A percentile compares a stretch with the other conserved stretches of the same genome.
phyloP scores from a whole-genome alignment of 192 early-diverging fungal genomes.

The Rhizoclosmatium sp. region DNA sequence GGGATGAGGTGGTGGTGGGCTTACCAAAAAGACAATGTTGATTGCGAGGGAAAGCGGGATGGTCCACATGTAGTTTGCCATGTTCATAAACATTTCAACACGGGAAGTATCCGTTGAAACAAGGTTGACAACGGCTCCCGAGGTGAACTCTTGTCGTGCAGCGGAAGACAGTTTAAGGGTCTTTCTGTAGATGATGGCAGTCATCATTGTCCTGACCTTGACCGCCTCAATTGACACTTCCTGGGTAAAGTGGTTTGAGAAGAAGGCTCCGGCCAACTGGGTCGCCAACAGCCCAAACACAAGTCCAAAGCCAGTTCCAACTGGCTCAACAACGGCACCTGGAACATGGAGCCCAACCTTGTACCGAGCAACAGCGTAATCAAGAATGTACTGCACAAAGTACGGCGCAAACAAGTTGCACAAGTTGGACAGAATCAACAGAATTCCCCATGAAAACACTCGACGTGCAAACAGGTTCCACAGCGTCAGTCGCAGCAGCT shows the following conservation, averaged over 20 bases:
- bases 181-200: slow-evolving; percentile 67
- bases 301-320: slow-evolving; percentile 27
- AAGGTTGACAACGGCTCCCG: slow-evolving; percentile 69
- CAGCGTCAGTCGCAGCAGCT: slow-evolving; percentile 26
- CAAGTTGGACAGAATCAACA: slow-evolving; percentile 38
- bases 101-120: slow-evolving; percentile 50
- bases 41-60: slow-evolving; percentile 72
- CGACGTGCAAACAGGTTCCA: slow-evolving; percentile 20
- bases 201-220: slow-evolving; percentile 57
- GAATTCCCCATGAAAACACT: not conserved
- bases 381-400: slow-evolving; percentile 48
- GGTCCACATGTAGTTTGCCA: slow-evolving; percentile 61
- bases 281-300: slow-evolving; percentile 23
- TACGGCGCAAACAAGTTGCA: slow-evolving; percentile 40
- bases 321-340: not conserved
- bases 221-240: slow-evolving; percentile 46
- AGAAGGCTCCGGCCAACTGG: slow-evolving; percentile 38
- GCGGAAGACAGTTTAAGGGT: slow-evolving; percentile 59
- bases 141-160: slow-evolving; percentile 63
- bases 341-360: not conserved
- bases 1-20: slow-evolving; percentile 43
- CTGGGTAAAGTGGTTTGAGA: slow-evolving; percentile 53
- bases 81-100: slow-evolving; percentile 50
- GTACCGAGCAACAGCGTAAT: slow-evolving; percentile 23
- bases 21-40: slow-evolving; percentile 63